These are phyloP conservation scores for Rhodotorula glutinis DNA, from an alignment of 1,284 basidiomycete genomes.

Conservation along the genomic window DNA sequence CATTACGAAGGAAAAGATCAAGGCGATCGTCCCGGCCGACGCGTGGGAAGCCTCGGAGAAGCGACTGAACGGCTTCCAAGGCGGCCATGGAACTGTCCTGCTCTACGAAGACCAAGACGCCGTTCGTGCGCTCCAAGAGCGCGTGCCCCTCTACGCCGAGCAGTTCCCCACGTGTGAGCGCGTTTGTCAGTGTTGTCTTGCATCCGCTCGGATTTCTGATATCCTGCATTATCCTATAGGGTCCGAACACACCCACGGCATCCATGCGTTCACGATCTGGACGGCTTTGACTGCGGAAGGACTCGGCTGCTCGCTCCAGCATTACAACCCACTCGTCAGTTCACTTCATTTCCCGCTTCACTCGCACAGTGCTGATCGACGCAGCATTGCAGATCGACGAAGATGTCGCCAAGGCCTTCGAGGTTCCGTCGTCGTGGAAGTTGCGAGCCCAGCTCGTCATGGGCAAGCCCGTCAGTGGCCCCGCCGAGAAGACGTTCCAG, in stretches of 20 bases:
- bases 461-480: conserved; percentile 47
- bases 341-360: neutral
- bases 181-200: neutral
- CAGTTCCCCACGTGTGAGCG: conserved; percentile 26
- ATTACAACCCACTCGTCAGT: conserved; percentile 41
- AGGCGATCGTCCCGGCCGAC: conserved; percentile 39
- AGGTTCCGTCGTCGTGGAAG: conserved; percentile 49
- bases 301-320: conserved; percentile 50
- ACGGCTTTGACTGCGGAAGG: conserved; percentile 52
- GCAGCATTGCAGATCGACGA: conserved; percentile 29
- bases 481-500: conserved; percentile 49
- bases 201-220: rapidly evolving
- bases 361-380: neutral
- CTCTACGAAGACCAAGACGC: conserved; percentile 51
- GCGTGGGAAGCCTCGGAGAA: conserved; percentile 25
- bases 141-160: conserved; percentile 49
- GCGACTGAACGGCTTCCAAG: conserved; percentile 48
- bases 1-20: conserved; percentile 40
- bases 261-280: conserved; percentile 52
- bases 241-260: conserved; percentile 32
- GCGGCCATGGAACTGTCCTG: conserved; percentile 53
- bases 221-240: neutral
- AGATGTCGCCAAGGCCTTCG: conserved; percentile 46
- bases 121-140: conserved; percentile 45
- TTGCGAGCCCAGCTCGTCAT: conserved; percentile 53